phyloP scores from a whole-genome alignment of 1,139 yeast species.

The Casaregolazyma suthepensis region DNA sequence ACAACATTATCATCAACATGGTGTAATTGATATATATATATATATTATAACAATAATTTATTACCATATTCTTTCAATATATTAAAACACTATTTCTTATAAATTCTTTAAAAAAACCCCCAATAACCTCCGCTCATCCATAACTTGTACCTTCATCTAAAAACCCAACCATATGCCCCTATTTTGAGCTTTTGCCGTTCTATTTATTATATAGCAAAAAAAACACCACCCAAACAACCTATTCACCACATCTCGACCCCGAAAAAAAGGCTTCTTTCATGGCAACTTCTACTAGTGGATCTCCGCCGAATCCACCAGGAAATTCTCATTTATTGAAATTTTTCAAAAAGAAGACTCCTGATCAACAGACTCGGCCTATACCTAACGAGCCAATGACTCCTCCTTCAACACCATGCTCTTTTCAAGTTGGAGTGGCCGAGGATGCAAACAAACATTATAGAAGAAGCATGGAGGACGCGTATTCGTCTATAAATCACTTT shows the following conservation, averaged over 20 bases:
- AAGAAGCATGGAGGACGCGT: slow-evolving; percentile 94
- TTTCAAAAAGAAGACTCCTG: slow-evolving; percentile 16
- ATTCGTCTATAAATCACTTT: slow-evolving; percentile 86
- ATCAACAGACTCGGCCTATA: slow-evolving; percentile 9
- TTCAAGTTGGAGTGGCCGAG: slow-evolving; percentile 77
- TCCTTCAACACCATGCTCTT: slow-evolving; percentile 22
- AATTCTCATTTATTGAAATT: slow-evolving; percentile 13
- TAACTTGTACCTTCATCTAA: too few relatives aligned
- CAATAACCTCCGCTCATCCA: too few relatives aligned
- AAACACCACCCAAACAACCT: background rate
- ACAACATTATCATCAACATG: background rate
- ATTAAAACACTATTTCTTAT: too few relatives aligned
- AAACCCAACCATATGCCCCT: background rate
- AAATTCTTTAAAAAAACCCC: too few relatives aligned
- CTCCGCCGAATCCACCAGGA: slow-evolving; percentile 1
- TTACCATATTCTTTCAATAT: too few relatives aligned
- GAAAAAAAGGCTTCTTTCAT: background rate
- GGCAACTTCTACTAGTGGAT: background rate
- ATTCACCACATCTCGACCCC: background rate
- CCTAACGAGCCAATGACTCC: background rate
- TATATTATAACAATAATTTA: background rate
- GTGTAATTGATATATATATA: background rate
- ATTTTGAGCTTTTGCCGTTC: background rate
- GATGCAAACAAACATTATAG: slow-evolving; percentile 77
- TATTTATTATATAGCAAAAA: background rate